These are phyloP conservation scores for Cavenderia fasciculata DNA, from an alignment of 78 protist species.

Conservation along the genomic window DNA sequence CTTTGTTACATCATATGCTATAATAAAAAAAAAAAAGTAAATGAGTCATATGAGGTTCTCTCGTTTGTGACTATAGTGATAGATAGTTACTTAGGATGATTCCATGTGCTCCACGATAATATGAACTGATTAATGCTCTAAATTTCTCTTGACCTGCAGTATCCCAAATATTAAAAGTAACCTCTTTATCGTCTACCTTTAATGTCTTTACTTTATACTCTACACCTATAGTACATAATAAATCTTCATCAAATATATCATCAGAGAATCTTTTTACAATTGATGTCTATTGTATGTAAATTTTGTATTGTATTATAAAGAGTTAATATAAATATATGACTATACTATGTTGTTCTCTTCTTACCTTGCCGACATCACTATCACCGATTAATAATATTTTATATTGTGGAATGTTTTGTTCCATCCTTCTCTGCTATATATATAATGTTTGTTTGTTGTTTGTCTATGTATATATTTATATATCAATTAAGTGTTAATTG, in stretches of 20 bases:
- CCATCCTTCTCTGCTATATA: conserved; percentile 6
- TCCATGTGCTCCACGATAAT: conserved; percentile 92
- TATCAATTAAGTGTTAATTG: no score
- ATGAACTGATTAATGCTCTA: conserved; percentile 83
- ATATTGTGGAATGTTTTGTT: conserved; percentile 45
- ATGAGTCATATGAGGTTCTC: background rate
- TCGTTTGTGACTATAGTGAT: background rate
- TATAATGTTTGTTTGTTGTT: background rate
- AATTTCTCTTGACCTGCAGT: conserved; percentile 93
- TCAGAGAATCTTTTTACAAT: conserved; percentile 89
- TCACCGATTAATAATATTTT: conserved; percentile 76
- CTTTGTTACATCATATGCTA: conserved; percentile 88
- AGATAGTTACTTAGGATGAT: conserved; percentile 72
- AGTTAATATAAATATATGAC: background rate
- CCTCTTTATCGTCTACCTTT: conserved; percentile 71
- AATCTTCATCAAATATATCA: conserved; percentile 81
- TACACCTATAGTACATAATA: conserved; percentile 92
- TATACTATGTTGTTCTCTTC: no score
- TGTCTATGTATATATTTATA: background rate
- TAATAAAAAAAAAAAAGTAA: background rate
- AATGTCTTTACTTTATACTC: conserved; percentile 89
- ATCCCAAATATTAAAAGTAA: conserved; percentile 93
- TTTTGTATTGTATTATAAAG: background rate
- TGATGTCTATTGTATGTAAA: conserved; percentile 77
- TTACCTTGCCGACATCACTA: conserved; percentile 86